Percentiles rank a stretch among this genome's conserved stretches.
These are phyloP conservation scores for Cinchona pubescens DNA, from an alignment of 257 asterid genomes.

Conservation along the genomic window DNA sequence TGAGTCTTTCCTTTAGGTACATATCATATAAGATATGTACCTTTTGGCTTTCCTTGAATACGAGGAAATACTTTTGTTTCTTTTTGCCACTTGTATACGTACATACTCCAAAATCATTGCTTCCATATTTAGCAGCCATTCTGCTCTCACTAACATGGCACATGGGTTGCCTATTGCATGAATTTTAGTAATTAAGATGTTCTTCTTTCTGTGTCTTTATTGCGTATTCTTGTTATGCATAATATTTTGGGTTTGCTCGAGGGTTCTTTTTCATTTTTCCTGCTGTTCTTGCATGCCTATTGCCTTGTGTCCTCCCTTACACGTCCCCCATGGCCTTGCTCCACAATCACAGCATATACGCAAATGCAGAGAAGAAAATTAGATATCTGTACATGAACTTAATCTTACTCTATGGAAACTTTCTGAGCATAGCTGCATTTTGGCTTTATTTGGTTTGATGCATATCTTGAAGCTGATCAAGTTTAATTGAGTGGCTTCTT, in stretches of 20 bases:
- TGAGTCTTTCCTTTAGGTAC: neutral
- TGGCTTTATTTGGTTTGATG: constrained; percentile 13
- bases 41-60: neutral
- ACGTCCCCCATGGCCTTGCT: too few relatives aligned
- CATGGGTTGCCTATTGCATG: neutral
- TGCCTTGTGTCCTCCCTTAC: neutral
- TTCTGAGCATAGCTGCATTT: neutral
- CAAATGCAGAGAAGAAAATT: neutral
- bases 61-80: neutral
- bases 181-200: neutral
- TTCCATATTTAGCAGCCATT: neutral
- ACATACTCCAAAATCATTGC: neutral
- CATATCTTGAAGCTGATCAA: constrained; percentile 8
- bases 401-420: neutral
- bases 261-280: neutral
- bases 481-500: constrained; percentile 20
- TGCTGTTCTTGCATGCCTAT: neutral
- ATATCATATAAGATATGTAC: neutral
- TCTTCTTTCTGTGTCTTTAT: neutral
- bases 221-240: neutral
- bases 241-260: neutral
- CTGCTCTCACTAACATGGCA: neutral
- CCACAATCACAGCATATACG: neutral
- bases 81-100: neutral
- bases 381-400: neutral